phyloP scores from a whole-genome alignment of 306 rosid species.

The Arachis hypogaea region DNA sequence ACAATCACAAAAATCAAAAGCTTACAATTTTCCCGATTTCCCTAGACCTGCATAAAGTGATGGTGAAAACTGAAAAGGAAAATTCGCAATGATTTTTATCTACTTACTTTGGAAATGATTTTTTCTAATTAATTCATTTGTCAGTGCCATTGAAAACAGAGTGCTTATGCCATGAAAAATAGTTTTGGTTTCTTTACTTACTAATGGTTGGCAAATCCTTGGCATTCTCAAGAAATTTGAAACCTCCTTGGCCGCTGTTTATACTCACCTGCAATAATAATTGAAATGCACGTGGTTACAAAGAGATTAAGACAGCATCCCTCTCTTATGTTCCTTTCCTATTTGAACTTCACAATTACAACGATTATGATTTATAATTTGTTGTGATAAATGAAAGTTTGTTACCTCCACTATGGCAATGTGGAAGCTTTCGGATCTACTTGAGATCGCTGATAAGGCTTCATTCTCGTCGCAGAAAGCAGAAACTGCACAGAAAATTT shows the following conservation, averaged over 20 bases:
- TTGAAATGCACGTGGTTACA: conserved; percentile 10
- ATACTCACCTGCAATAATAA: conserved; percentile 64
- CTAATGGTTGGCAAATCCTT: conserved; percentile 87
- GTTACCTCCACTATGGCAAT: conserved; percentile 81
- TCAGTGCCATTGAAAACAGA: not conserved
- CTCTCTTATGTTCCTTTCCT: not conserved
- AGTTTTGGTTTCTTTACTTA: conserved; percentile 51
- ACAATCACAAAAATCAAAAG: conserved; percentile 16
- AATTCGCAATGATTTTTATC: not conserved
- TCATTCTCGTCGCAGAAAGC: conserved; percentile 65
- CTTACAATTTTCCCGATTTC: not conserved
- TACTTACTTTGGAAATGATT: not conserved
- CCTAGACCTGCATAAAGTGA: not conserved
- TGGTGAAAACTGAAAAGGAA: not conserved
- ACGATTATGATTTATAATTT: not conserved
- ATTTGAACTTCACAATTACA: conserved; percentile 9
- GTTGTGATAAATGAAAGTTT: not conserved
- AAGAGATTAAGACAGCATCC: conserved; percentile 28
- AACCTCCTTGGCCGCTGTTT: conserved; percentile 50
- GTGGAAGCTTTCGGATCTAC: conserved; percentile 64
- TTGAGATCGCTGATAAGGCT: conserved; percentile 70
- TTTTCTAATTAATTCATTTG: conserved; percentile 1
- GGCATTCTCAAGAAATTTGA: conserved; percentile 82
- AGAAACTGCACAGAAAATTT: conserved; percentile 56
- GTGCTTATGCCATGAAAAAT: conserved; percentile 1